These are phyloP conservation scores for Lachnellula suecica DNA, from an alignment of 2,329 filamentous ascomycete genomes.

Conservation along the genomic window DNA sequence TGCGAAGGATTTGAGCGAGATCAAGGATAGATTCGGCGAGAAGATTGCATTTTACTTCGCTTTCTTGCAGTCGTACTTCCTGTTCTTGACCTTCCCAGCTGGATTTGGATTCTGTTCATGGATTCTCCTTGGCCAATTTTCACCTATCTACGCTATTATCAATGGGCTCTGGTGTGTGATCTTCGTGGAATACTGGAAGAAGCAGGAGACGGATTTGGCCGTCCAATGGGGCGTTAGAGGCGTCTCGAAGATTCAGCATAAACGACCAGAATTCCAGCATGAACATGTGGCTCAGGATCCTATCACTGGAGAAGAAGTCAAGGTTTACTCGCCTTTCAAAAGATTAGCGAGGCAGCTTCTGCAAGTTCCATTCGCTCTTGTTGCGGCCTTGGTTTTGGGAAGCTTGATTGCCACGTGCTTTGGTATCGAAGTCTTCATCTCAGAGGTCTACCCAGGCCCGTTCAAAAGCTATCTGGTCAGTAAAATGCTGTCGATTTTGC, in stretches of 20 bases:
- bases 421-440: constrained; percentile 92
- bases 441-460: constrained; percentile 87
- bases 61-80: constrained; percentile 88
- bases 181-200: constrained; percentile 96
- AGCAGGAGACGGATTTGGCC: constrained; percentile 82
- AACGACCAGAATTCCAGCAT: constrained; percentile 74
- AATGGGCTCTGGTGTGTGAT: constrained; percentile 84
- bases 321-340: constrained; percentile 61
- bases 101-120: constrained; percentile 75
- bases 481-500: constrained; percentile 10
- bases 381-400: constrained; percentile 71
- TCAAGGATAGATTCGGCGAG: constrained; percentile 76
- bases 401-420: constrained; percentile 84
- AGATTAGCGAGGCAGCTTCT: constrained; percentile 63
- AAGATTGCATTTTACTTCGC: constrained; percentile 94
- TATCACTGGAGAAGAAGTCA: constrained; percentile 64
- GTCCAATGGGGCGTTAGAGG: constrained; percentile 87
- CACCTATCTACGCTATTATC: constrained; percentile 73
- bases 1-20: constrained; percentile 66
- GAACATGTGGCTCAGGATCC: constrained; percentile 77
- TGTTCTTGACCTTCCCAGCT: constrained; percentile 80
- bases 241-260: constrained; percentile 77
- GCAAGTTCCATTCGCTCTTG: constrained; percentile 73
- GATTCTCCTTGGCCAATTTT: constrained; percentile 83
- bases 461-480: constrained; percentile 80